Percentiles rank a stretch among this genome's conserved stretches.
Evolutionary conservation across 2,329 filamentous ascomycete genomes (phyloP).

Genomic region (Arthrocladium fulminans): DNA sequence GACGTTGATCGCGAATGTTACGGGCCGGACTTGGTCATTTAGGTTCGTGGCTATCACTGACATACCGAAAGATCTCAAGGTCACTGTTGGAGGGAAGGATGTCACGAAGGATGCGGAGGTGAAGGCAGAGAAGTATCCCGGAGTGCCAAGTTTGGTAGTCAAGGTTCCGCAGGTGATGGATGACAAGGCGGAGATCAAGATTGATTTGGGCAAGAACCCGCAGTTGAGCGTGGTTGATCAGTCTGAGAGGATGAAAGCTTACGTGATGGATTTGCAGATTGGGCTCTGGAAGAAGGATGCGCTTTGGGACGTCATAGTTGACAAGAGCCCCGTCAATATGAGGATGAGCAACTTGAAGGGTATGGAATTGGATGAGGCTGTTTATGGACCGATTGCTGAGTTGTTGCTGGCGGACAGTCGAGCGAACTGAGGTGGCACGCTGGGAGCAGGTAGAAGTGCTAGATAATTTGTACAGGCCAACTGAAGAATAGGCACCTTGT

Average conservation of each 20-base stretch:
- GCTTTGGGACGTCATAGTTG: slow-evolving; percentile 23
- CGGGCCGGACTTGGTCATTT: slow-evolving; percentile 17
- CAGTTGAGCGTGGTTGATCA: slow-evolving; percentile 23
- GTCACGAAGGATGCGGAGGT: slow-evolving; percentile 16
- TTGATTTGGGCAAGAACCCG: slow-evolving; percentile 29
- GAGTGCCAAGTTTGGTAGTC: slow-evolving; percentile 19
- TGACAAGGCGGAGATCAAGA: slow-evolving; percentile 29
- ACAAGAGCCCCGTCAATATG: slow-evolving; percentile 13
- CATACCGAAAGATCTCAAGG: slow-evolving; percentile 15
- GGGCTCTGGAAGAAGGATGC: slow-evolving; percentile 24
- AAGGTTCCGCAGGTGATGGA: slow-evolving; percentile 13
- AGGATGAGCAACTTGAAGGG: slow-evolving; percentile 22
- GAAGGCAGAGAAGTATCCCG: slow-evolving; percentile 13
- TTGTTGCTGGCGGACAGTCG: slow-evolving; percentile 23
- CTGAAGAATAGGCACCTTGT: too few relatives aligned
- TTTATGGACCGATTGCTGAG: slow-evolving; percentile 24
- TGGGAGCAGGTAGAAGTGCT: too few relatives aligned
- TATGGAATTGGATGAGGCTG: slow-evolving; percentile 23
- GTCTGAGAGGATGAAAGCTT: slow-evolving; percentile 15
- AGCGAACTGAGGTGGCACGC: background rate
- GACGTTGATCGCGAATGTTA: slow-evolving; percentile 15
- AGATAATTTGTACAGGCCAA: too few relatives aligned
- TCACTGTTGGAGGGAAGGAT: slow-evolving; percentile 18
- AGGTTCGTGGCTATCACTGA: slow-evolving; percentile 18
- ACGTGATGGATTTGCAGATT: slow-evolving; percentile 24